Base-by-base conservation (phyloP, 2,329 filamentous ascomycete genomes). In the Rutstroemia sp. region DNA sequence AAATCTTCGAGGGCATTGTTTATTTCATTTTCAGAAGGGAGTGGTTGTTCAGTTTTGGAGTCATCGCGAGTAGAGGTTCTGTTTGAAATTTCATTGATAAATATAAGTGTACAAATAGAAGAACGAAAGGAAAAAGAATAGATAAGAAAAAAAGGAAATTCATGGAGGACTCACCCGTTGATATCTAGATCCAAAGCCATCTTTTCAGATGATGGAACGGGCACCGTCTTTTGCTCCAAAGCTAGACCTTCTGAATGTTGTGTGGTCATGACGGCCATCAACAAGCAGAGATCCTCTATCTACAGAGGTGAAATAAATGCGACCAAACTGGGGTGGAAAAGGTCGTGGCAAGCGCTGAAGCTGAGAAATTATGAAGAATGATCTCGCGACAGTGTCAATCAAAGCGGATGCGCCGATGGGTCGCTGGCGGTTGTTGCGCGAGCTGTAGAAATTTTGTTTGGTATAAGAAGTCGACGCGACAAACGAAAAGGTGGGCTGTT, bases 151-250 rank as follows among this genome's bases (percentile, higher is more conserved):
- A 42, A 52, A 65, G 63, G 57, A 61, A 58, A 54, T 60, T 30
- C 62, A 64, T 47, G 58, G 59, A 64, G 54, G 67, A 80, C 81
- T 78, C 74, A 85, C 82, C 80, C 80, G 68, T 84, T 82, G 65
- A 79, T 72, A 46, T 78, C 74, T 59, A 72, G 69, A 65, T 81
- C 75, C 57, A 80, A 72, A 58, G 76, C 74, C 76, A 79, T 79
- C 63, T 73, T 74, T 65, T 76, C 75, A 66, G 72, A 70, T 65
- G 73, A 71, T 69, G 71, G 67, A 68, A 69, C 65, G 60, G 76
- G 72, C 67, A 71, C 73, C 67, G 74, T 71, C 73, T 82, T 83
- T 65, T 77, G 70, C 65, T 79, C 78, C 66, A 73, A 64, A 48
- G 69, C 62, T 54, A 67, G 64, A 47, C 64, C 61, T 57, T 68